Evolutionary conservation across 306 rosid genomes (phyloP).

Genomic region (Phaseolus lunatus): DNA sequence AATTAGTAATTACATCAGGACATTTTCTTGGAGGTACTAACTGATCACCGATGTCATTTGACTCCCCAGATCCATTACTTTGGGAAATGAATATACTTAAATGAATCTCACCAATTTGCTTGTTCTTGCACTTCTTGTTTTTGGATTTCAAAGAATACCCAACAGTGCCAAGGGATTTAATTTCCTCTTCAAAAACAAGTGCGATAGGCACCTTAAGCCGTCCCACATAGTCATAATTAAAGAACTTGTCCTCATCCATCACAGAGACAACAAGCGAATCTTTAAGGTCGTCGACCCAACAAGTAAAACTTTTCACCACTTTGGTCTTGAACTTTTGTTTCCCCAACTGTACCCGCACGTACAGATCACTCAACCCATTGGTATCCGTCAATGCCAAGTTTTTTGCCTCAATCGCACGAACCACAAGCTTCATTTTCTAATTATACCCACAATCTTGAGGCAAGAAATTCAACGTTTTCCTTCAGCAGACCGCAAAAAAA

Average conservation of each 20-base stretch:
- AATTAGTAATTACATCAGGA: constrained; percentile 32
- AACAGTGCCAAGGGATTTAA: constrained; percentile 64
- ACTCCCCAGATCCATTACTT: constrained; percentile 53
- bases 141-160: constrained; percentile 86
- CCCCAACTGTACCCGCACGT: constrained; percentile 81
- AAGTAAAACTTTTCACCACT: constrained; percentile 67
- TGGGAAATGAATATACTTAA: constrained; percentile 57
- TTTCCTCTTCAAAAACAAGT: constrained; percentile 65
- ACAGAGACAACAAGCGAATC: constrained; percentile 68
- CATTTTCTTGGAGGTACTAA: constrained; percentile 20
- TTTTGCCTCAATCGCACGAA: constrained; percentile 84
- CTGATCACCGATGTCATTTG: constrained; percentile 45
- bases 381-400: constrained; percentile 63
- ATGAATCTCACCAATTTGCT: constrained; percentile 86
- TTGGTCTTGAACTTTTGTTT: constrained; percentile 78
- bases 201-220: constrained; percentile 68
- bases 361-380: constrained; percentile 75
- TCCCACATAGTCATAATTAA: constrained; percentile 79
- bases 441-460: background rate
- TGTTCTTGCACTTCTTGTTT: constrained; percentile 69
- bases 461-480: background rate
- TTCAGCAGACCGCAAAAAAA: constrained; percentile 2
- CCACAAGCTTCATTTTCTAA: constrained; percentile 72
- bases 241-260: constrained; percentile 87
- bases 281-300: constrained; percentile 80